Percentiles rank a stretch among this genome's conserved stretches.
phyloP scores from a whole-genome alignment of 352 stramenopile genomes.

The Phytophthora palmivora region DNA sequence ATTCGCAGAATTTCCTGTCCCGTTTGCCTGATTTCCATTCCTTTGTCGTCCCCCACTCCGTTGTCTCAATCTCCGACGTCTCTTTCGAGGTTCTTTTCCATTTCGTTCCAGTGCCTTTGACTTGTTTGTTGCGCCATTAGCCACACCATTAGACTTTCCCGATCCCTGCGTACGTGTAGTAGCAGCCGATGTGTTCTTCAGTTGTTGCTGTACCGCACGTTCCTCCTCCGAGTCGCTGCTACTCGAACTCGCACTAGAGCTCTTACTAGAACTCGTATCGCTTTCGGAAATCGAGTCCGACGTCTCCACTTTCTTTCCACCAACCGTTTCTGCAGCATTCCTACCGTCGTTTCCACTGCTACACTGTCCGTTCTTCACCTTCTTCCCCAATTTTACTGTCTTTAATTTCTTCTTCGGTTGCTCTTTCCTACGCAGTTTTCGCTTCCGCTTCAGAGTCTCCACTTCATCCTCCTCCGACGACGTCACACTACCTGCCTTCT shows the following conservation, averaged over 20 bases:
- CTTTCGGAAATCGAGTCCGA: slow-evolving; percentile 21
- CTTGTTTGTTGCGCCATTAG: slow-evolving; percentile 23
- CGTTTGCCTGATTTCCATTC: slow-evolving; percentile 14
- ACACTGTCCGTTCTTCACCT: slow-evolving; percentile 1
- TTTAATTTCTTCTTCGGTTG: slow-evolving; percentile 21
- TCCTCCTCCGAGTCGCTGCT: slow-evolving; percentile 29
- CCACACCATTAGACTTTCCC: not conserved
- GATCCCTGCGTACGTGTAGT: not conserved
- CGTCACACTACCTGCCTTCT: slow-evolving; percentile 1
- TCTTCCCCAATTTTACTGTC: slow-evolving; percentile 1
- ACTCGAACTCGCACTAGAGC: slow-evolving; percentile 20
- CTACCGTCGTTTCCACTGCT: not conserved
- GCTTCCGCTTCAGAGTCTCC: slow-evolving; percentile 21
- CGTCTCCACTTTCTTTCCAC: slow-evolving; percentile 11
- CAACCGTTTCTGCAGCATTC: not conserved
- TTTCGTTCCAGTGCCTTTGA: slow-evolving; percentile 2
- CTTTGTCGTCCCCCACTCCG: slow-evolving; percentile 22
- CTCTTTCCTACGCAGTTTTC: slow-evolving; percentile 9
- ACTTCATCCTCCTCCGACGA: slow-evolving; percentile 20
- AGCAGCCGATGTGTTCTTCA: slow-evolving; percentile 7
- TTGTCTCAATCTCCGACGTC: slow-evolving; percentile 37
- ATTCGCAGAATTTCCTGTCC: not conserved
- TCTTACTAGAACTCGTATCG: slow-evolving; percentile 17
- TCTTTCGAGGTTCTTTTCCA: slow-evolving; percentile 26
- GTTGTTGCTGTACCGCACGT: slow-evolving; percentile 6